Evolutionary conservation across 202 grass and related monocot genomes (phyloP).

Genomic region (Dendrocalamus latiflorus): DNA sequence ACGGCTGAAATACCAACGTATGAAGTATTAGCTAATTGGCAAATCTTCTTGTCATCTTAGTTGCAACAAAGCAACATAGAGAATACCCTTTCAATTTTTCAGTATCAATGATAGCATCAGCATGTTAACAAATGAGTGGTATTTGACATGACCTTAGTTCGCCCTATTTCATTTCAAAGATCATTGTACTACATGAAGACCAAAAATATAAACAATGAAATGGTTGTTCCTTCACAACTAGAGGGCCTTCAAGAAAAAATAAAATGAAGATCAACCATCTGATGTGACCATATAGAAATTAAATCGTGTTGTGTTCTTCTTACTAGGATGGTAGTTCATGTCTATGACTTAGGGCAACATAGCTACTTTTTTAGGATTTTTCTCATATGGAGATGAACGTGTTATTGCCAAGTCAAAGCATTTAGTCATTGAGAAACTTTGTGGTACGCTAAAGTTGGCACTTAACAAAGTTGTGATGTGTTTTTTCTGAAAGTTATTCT

Average conservation of each 20-base stretch:
- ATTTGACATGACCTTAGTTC: neutral
- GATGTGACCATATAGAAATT: neutral
- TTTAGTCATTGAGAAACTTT: conserved; percentile 2
- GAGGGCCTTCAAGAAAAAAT: neutral
- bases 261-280: neutral
- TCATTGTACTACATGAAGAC: neutral
- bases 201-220: neutral
- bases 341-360: neutral
- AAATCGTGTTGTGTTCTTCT: neutral
- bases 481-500: neutral
- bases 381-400: neutral
- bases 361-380: neutral
- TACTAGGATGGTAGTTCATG: neutral
- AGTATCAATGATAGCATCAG: neutral
- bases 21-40: neutral
- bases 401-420: no score
- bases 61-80: neutral
- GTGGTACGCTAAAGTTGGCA: neutral
- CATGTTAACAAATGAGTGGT: neutral
- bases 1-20: neutral
- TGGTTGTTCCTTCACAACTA: neutral
- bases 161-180: conserved; percentile 6
- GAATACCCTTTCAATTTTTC: neutral
- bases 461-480: neutral
- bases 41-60: neutral